Base-by-base conservation (phyloP, 495 filamentous ascomycete species). In the Neurospora sp. region DNA sequence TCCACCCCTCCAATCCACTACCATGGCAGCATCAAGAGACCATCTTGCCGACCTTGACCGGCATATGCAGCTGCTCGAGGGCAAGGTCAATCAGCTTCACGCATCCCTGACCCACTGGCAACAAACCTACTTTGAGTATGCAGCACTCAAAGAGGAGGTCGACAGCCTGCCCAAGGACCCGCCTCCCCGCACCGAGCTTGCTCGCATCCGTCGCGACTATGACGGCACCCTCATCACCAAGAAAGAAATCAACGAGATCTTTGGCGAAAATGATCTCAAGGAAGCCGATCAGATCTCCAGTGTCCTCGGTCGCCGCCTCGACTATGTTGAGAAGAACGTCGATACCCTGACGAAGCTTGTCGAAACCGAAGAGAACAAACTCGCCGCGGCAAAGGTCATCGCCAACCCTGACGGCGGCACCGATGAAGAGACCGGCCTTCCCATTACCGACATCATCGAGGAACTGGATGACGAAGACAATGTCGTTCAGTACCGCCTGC, bases 381-480 rank as follows among this genome's bases (percentile, higher is more conserved):
- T 95, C 14, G 85, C 87, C 7, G 86, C 86, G 4, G 83, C 82
- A 3, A 78, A 73, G 0, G 81, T 87, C 14, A 76, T 86, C 41
- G 84, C 82, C 23, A 79, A 84, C 18, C 84, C 83, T 1, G 84
- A 86, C 73, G 82, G 82, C 5, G 85, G 81, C 27, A 87, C 87
- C 44, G 91, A 92, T 72, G 90, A 91, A 41, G 80, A 80, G 75
- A 81, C 48, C 84, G 90, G 73, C 79, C 70, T 94, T 66, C 91
- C 93, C 4, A 86, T 97, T 71, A 92, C 89, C 27, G 95, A 98
- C 71, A 98, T 99, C 74, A 82, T 90, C 54, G 95, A 99, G 81
- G 91, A 97, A 82, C 84, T 99, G 66, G 96, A 99, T 79, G 95
- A 97, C 23, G 90, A 97, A 20, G 96, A 89, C 20, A 95, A 97